These are phyloP conservation scores for Trichophyton mentagrophytes DNA, from an alignment of 2,329 filamentous ascomycete genomes.

Conservation along the genomic window DNA sequence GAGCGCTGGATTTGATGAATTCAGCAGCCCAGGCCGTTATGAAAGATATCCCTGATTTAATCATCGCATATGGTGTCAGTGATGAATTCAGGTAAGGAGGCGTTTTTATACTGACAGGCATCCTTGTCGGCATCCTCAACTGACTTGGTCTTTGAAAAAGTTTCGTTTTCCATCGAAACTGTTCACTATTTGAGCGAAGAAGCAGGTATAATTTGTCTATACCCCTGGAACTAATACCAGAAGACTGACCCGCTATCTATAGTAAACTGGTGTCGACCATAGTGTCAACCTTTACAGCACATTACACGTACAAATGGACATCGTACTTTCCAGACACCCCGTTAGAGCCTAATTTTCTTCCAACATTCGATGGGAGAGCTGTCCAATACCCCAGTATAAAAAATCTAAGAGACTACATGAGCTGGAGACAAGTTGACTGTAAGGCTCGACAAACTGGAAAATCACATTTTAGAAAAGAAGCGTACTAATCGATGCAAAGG, in stretches of 20 bases:
- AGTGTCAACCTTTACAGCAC: conserved; percentile 83
- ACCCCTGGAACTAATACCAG: too few species aligned
- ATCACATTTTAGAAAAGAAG: background rate
- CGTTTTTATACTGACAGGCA: background rate
- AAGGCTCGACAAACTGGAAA: conserved; percentile 24
- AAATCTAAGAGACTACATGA: conserved; percentile 87
- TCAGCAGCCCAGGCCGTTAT: conserved; percentile 75
- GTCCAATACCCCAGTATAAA: conserved; percentile 74
- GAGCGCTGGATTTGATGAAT: conserved; percentile 90
- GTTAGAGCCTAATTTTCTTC: conserved; percentile 56
- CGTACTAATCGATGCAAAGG: conserved; percentile 36
- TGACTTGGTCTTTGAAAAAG: conserved; percentile 31
- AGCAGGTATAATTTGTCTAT: conserved; percentile 46
- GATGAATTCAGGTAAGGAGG: conserved; percentile 60
- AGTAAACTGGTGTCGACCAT: conserved; percentile 87
- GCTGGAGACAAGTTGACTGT: conserved; percentile 96
- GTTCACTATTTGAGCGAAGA: conserved; percentile 71
- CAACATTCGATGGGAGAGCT: conserved; percentile 84
- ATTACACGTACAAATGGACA: conserved; percentile 74
- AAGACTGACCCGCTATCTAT: background rate
- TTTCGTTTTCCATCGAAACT: conserved; percentile 78
- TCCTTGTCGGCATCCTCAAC: background rate
- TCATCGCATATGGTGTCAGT: conserved; percentile 81
- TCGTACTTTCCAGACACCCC: conserved; percentile 59
- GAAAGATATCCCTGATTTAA: conserved; percentile 69